These are phyloP conservation scores for Chrysosporium keratinophilum DNA, from an alignment of 2,329 filamentous ascomycete species.

Conservation along the genomic window DNA sequence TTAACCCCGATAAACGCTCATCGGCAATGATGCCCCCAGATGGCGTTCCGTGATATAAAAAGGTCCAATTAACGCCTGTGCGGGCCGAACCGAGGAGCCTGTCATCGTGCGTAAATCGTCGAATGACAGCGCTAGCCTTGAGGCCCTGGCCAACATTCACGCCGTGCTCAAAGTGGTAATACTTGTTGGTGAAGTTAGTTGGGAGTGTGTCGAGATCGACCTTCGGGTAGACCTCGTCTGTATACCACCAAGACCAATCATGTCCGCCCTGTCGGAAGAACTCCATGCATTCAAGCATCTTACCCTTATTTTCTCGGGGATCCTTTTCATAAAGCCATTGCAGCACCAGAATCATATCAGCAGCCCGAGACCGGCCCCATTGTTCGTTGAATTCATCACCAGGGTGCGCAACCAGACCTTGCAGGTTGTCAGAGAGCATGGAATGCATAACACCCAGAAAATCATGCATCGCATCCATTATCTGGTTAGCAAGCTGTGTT, in stretches of 20 bases:
- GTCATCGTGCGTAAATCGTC: slow-evolving; percentile 39
- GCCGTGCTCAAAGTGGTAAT: slow-evolving; percentile 37
- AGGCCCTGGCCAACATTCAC: slow-evolving; percentile 42
- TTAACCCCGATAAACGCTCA: slow-evolving; percentile 39
- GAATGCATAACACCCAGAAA: slow-evolving; percentile 43
- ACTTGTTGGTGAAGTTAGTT: slow-evolving; percentile 22
- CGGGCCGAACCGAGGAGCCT: slow-evolving; percentile 32
- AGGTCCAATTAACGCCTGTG: slow-evolving; percentile 40
- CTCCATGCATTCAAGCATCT: slow-evolving; percentile 37
- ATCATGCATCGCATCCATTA: slow-evolving; percentile 42
- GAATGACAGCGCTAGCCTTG: slow-evolving; percentile 38
- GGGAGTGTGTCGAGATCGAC: slow-evolving; percentile 28
- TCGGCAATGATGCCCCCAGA: slow-evolving; percentile 44
- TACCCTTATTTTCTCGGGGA: slow-evolving; percentile 28
- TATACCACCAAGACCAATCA: slow-evolving; percentile 36
- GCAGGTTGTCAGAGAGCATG: slow-evolving; percentile 47
- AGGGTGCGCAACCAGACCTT: slow-evolving; percentile 40
- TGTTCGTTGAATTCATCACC: slow-evolving; percentile 36
- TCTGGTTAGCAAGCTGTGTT: slow-evolving; percentile 31
- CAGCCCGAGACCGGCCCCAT: slow-evolving; percentile 33
- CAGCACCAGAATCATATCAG: slow-evolving; percentile 39
- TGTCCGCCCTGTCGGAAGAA: slow-evolving; percentile 31
- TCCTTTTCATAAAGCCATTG: slow-evolving; percentile 42
- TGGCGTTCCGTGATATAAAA: slow-evolving; percentile 39
- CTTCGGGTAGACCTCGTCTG: slow-evolving; percentile 29